phyloP scores from a whole-genome alignment of 768 basidiomycete genomes.

The Mycena pura region DNA sequence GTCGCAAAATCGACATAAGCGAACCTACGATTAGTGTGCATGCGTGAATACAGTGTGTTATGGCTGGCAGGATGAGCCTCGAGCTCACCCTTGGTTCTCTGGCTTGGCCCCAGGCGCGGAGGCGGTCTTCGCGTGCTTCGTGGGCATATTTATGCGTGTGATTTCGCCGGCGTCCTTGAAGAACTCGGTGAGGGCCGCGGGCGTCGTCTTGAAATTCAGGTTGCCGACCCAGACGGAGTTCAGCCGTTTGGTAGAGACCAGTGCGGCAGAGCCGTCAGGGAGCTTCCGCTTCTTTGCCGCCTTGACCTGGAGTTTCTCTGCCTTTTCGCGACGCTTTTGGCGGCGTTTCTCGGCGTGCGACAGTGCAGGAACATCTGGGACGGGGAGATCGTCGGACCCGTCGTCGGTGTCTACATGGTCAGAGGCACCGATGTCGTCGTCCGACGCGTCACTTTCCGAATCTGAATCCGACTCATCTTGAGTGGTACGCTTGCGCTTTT shows the following conservation, averaged over 20 bases:
- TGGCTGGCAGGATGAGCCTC: slow-evolving; percentile 22
- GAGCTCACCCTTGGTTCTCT: slow-evolving; percentile 81
- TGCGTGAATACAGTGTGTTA: not conserved
- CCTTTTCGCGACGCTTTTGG: slow-evolving; percentile 57
- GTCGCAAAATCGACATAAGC: slow-evolving; percentile 96
- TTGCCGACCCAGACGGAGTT: slow-evolving; percentile 98
- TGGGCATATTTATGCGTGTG: slow-evolving; percentile 87
- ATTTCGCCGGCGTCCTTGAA: slow-evolving; percentile 78
- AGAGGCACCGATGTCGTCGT: no score
- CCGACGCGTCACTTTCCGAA: slow-evolving; percentile 22
- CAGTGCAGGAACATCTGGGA: slow-evolving; percentile 56
- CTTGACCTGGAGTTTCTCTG: slow-evolving; percentile 28
- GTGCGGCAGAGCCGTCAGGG: slow-evolving; percentile 42
- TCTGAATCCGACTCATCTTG: slow-evolving; percentile 11
- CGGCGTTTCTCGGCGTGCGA: slow-evolving; percentile 79
- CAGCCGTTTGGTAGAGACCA: slow-evolving; percentile 59
- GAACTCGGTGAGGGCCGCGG: slow-evolving; percentile 71
- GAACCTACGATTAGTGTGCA: slow-evolving; percentile 69
- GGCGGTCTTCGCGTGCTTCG: slow-evolving; percentile 77
- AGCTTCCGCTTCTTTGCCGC: slow-evolving; percentile 57
- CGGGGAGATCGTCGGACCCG: no score
- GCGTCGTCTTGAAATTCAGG: slow-evolving; percentile 86
- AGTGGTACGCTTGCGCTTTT: slow-evolving; percentile 40
- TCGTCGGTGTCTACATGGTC: slow-evolving; percentile 32
- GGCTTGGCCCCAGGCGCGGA: slow-evolving; percentile 53